phyloP scores from a whole-genome alignment of 257 asterid genomes.

The Nicotiana attenuata region DNA sequence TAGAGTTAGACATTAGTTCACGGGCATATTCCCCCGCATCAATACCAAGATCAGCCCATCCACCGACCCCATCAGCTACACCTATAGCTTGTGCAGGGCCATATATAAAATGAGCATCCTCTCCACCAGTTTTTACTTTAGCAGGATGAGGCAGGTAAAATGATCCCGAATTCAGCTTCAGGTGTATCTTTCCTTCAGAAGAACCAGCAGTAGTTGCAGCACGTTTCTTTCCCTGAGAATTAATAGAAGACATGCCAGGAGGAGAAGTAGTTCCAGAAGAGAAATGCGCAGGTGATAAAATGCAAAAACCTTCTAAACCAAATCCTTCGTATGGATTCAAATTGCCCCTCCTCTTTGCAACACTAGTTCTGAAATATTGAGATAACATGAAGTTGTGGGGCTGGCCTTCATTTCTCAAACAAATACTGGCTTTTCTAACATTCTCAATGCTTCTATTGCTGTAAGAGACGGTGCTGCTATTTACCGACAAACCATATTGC shows the following conservation, averaged over 20 bases:
- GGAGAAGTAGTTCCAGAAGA: neutral
- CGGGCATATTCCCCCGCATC: slow-evolving; percentile 8
- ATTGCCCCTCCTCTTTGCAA: neutral
- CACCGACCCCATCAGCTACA: slow-evolving; percentile 10
- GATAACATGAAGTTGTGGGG: neutral
- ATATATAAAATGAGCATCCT: slow-evolving; percentile 15
- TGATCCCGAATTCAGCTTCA: neutral
- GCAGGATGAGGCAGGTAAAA: slow-evolving; percentile 4
- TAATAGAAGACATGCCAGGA: neutral
- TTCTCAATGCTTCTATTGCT: neutral
- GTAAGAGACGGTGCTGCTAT: neutral
- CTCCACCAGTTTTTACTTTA: slow-evolving; percentile 1
- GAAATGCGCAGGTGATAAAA: neutral
- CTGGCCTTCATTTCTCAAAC: neutral
- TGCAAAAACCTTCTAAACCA: neutral
- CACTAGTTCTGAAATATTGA: neutral
- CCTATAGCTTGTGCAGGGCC: neutral
- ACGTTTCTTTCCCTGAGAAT: neutral
- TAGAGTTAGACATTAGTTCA: slow-evolving; percentile 11
- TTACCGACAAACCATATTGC: neutral
- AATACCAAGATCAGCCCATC: slow-evolving; percentile 8
- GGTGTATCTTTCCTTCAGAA: neutral
- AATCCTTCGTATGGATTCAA: neutral
- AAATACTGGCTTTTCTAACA: neutral
- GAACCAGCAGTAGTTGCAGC: neutral